phyloP scores from a whole-genome alignment of 148 eudicot genomes.

The Rhododendron mucronatum region DNA sequence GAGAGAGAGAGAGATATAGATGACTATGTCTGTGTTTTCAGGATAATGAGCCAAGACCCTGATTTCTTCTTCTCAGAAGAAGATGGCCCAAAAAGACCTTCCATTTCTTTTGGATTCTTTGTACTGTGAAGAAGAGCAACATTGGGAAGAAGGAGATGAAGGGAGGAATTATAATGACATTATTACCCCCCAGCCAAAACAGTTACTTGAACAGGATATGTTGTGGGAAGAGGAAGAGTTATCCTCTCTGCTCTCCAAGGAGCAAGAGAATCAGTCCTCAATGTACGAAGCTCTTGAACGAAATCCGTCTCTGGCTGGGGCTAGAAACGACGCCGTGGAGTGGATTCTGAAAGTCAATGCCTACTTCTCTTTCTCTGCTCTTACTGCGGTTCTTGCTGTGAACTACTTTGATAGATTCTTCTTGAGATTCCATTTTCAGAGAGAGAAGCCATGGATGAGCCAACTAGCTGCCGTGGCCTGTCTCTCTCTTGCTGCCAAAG shows the following conservation, averaged over 20 bases:
- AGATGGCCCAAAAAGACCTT: neutral
- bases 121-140: neutral
- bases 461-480: conserved; percentile 17
- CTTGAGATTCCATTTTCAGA: neutral
- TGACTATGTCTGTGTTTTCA: neutral
- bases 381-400: neutral
- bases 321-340: conserved; percentile 3
- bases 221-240: conserved; percentile 5
- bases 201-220: neutral
- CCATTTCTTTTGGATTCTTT: neutral
- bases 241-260: neutral
- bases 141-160: neutral
- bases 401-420: conserved; percentile 1
- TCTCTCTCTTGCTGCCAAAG: conserved; percentile 17
- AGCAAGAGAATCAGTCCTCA: neutral
- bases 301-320: neutral
- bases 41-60: neutral
- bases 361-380: conserved; percentile 8
- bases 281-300: neutral
- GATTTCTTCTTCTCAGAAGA: neutral
- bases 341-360: conserved; percentile 1
- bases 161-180: neutral
- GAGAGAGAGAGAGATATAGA: neutral
- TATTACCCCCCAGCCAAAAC: neutral
- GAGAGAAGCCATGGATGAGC: conserved; percentile 20